phyloP scores from a whole-genome alignment of 2,329 filamentous ascomycete species.

The Apiospora sp. region DNA sequence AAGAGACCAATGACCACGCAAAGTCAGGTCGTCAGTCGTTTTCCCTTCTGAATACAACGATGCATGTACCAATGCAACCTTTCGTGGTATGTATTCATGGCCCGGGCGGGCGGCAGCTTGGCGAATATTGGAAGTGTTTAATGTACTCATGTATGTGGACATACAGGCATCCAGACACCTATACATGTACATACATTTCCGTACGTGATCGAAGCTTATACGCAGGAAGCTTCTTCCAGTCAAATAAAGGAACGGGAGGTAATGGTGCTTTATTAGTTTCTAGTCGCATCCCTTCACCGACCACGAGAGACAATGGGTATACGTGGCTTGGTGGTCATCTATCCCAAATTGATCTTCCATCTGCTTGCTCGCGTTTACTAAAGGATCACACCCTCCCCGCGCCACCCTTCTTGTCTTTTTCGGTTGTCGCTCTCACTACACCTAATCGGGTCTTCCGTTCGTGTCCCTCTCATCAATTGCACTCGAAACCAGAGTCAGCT shows the following conservation, averaged over 20 bases:
- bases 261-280: not conserved
- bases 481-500: not conserved
- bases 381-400: constrained; percentile 19
- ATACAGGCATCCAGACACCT: not conserved
- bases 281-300: constrained; percentile 3
- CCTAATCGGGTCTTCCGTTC: constrained; percentile 6
- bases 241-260: not conserved
- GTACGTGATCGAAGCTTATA: constrained; percentile 12
- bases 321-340: constrained; percentile 20
- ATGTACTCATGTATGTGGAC: not conserved
- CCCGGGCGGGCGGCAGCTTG: not conserved
- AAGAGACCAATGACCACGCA: not conserved
- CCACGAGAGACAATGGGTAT: constrained; percentile 15
- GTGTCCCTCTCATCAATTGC: not conserved
- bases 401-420: not conserved
- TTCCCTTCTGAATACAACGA: not conserved
- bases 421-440: constrained; percentile 10
- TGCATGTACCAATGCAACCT: not conserved
- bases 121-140: not conserved
- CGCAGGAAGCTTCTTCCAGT: constrained; percentile 18
- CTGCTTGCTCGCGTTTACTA: not conserved
- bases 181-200: not conserved
- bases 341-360: constrained; percentile 11
- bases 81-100: not conserved
- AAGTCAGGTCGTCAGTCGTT: not conserved